Conservation (phyloP, 805 yeast species). For the Isabelozyma heimii region DNA sequence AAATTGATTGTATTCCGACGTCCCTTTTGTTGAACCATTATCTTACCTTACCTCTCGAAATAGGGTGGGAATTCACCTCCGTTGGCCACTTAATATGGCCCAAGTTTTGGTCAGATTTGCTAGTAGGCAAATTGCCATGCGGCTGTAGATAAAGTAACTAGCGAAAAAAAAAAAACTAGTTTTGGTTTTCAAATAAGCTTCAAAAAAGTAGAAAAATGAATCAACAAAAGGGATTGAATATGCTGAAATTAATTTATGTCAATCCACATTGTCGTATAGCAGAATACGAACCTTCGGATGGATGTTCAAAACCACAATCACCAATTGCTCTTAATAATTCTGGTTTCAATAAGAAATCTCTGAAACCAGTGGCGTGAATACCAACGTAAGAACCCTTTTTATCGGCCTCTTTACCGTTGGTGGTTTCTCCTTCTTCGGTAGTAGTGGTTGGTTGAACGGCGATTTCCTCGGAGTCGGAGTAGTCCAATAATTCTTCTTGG, state of each 20-base stretch:
- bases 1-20: background rate
- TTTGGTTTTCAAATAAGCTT: background rate
- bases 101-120: too few species aligned
- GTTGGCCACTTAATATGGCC: too few species aligned
- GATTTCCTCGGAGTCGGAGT: conserved; percentile 97
- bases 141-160: background rate
- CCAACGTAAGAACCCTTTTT: conserved; percentile 98
- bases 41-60: background rate
- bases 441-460: conserved; percentile 53
- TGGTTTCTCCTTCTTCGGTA: conserved; percentile 40
- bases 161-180: too few species aligned
- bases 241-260: background rate
- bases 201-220: background rate
- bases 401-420: conserved; percentile 59
- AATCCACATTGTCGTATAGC: background rate
- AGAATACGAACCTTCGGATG: conserved; percentile 87
- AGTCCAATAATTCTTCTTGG: conserved; percentile 98
- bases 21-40: background rate
- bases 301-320: conserved; percentile 99
- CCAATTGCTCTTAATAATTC: conserved; percentile 96
- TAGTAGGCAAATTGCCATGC: too few species aligned
- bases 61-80: too few species aligned
- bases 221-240: background rate
- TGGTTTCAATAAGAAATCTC: conserved; percentile 94
- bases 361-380: conserved; percentile 97